Evolutionary conservation across 192 early-diverging fungal species (phyloP).

Genomic region (Spizellomyces punctatus): DNA sequence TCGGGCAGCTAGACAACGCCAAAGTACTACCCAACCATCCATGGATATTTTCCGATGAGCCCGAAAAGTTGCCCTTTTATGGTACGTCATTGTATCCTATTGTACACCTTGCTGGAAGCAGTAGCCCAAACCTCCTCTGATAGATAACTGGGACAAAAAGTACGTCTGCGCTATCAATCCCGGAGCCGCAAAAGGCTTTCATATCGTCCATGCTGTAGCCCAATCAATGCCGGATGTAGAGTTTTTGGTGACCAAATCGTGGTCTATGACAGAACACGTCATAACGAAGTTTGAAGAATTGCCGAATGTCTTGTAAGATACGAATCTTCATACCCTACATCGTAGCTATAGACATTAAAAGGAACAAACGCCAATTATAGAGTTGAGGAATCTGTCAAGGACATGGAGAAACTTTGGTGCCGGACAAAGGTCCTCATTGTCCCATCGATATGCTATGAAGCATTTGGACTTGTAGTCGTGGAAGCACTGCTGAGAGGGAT

Average conservation of each 20-base stretch:
- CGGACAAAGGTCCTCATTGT: constrained; percentile 19
- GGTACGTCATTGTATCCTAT: constrained; percentile 1
- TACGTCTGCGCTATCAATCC: constrained; percentile 31
- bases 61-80: constrained; percentile 11
- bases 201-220: constrained; percentile 12
- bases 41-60: constrained; percentile 19
- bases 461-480: constrained; percentile 33
- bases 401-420: constrained; percentile 26
- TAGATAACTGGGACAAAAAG: constrained; percentile 26
- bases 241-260: constrained; percentile 30
- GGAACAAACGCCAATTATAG: background rate
- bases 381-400: constrained; percentile 14
- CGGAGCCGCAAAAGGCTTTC: constrained; percentile 26
- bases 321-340: background rate
- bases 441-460: constrained; percentile 26
- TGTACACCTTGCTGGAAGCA: background rate
- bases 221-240: constrained; percentile 13
- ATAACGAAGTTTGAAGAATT: constrained; percentile 16
- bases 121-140: background rate
- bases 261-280: constrained; percentile 13
- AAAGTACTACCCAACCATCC: constrained; percentile 32
- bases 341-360: background rate
- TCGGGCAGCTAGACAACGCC: constrained; percentile 12
- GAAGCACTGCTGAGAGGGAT: constrained; percentile 34
- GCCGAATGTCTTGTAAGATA: constrained; percentile 18